A percentile compares a stretch with the other conserved stretches of the same genome.
Conservation (phyloP, 2,329 filamentous ascomycete genomes). For the Aspergillus sp. region DNA sequence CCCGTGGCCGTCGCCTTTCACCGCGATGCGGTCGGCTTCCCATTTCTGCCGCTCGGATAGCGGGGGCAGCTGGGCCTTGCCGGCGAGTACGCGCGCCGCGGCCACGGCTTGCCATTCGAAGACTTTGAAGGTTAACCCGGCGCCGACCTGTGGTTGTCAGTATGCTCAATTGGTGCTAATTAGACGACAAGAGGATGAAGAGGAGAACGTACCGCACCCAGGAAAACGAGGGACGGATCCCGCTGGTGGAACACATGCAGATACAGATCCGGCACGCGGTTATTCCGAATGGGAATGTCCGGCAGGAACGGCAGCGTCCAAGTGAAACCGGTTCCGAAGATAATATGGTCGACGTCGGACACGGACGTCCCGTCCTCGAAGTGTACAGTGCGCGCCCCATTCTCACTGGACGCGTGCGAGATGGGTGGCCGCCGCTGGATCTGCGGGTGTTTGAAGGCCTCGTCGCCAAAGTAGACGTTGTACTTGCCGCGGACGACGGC, state of each 20-base stretch:
- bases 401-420: slow-evolving; percentile 36
- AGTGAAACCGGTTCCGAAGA: slow-evolving; percentile 66
- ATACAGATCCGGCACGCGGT: slow-evolving; percentile 34
- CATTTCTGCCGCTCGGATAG: slow-evolving; percentile 51
- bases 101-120: slow-evolving; percentile 68
- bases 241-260: slow-evolving; percentile 35
- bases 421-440: slow-evolving; percentile 31
- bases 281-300: slow-evolving; percentile 37
- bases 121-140: slow-evolving; percentile 61
- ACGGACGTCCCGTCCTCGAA: slow-evolving; percentile 56
- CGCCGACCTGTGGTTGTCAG: slow-evolving; percentile 31
- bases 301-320: slow-evolving; percentile 64
- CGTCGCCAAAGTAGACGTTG: slow-evolving; percentile 57
- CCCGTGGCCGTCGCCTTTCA: slow-evolving; percentile 54
- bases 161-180: neutral
- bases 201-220: slow-evolving; percentile 45
- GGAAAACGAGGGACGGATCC: slow-evolving; percentile 32
- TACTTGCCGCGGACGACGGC: slow-evolving; percentile 54
- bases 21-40: slow-evolving; percentile 55
- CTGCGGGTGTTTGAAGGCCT: slow-evolving; percentile 59
- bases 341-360: slow-evolving; percentile 57
- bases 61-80: slow-evolving; percentile 51
- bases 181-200: neutral
- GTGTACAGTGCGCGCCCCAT: slow-evolving; percentile 46
- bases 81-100: slow-evolving; percentile 57